Percentiles rank a stretch among this genome's conserved stretches.
Conservation (phyloP, 2,329 filamentous ascomycete species). For the Fusarium domesticum region DNA sequence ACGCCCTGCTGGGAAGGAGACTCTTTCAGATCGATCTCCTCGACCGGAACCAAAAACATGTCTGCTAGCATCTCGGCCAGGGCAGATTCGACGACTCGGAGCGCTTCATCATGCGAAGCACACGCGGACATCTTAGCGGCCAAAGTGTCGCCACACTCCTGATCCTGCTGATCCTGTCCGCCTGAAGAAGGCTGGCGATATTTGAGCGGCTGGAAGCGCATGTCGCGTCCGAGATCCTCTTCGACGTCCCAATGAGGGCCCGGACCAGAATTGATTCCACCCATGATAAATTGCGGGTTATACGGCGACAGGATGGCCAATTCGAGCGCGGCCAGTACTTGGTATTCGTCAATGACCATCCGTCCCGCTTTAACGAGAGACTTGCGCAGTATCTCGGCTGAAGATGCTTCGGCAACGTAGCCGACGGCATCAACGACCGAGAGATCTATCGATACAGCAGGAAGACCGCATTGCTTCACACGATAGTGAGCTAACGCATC, state of each 20-base stretch:
- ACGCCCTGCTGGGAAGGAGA: constrained; percentile 17
- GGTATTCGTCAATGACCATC: background rate
- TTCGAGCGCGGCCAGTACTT: background rate
- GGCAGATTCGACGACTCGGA: background rate
- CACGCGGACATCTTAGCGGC: too few species aligned
- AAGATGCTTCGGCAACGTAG: constrained; percentile 15
- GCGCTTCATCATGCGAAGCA: too few species aligned
- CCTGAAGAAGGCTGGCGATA: too few species aligned
- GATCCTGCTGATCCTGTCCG: too few species aligned
- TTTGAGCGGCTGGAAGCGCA: constrained; percentile 9
- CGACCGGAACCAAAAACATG: constrained; percentile 23
- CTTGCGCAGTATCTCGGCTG: background rate
- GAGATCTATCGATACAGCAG: constrained; percentile 22
- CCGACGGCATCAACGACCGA: constrained; percentile 17
- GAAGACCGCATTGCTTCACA: constrained; percentile 7
- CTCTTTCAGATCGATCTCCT: constrained; percentile 17
- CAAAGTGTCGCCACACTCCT: too few species aligned
- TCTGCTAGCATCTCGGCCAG: constrained; percentile 12
- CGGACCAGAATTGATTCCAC: constrained; percentile 5
- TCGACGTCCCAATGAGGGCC: constrained; percentile 7
- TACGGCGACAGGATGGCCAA: background rate
- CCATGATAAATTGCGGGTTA: background rate
- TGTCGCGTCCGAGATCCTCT: constrained; percentile 6
- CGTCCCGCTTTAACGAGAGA: background rate
- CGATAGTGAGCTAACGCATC: constrained; percentile 25